Base-by-base conservation (phyloP, 441 rosid genomes). In the Brassica balearica region DNA sequence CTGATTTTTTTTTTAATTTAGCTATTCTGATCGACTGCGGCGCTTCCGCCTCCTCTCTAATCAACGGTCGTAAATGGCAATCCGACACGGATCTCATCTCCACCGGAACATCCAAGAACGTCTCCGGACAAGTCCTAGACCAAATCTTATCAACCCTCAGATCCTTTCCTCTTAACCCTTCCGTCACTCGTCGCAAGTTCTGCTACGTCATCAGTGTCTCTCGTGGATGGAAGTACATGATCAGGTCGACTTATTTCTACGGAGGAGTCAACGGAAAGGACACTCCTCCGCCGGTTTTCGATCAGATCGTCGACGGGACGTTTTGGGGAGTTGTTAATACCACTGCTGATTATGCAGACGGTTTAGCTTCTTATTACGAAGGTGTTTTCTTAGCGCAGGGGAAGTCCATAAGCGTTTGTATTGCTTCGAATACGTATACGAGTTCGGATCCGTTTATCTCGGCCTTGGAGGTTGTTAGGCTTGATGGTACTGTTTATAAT, bases 261-360 rank as follows among this genome's bases (percentile, higher is more conserved):
- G 97, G 98, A 3, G 94, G 90, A 72, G 82, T 90, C 77, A 92
- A 92, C 86, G 92, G 92, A 5, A 36, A 55, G 11, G 77, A 2
- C 62, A 73, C 73, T 67, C 88, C 93, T 17, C 98, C 98, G 63
- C 98, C 98, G 25, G 94, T 91, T 3, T 94, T 94, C 61, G 97
- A 92, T 77, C 97, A 94, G 86, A 91, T 91, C 27, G 88, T 94
- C 58, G 98, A 94, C 80, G 98, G 98, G 2, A 91, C 97, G 5
- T 27, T 86, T 0, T 94, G 98, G 98, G 71, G 91, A 23, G 71
- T 84, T 74, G 97, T 92, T 61, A 89, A 92, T 65, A 95, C 98
- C 14, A 91, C 97, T 1, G 88, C 65, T 36, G 93, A 95, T 71
- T 90, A 88, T 56, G 70, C 77, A 11, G 77, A 72, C 53, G 92